Evolutionary conservation across 2,329 filamentous ascomycete species (phyloP), one percentile per base, ranked within the genome.

Genomic region (Emergomyces pasteurianus): DNA sequence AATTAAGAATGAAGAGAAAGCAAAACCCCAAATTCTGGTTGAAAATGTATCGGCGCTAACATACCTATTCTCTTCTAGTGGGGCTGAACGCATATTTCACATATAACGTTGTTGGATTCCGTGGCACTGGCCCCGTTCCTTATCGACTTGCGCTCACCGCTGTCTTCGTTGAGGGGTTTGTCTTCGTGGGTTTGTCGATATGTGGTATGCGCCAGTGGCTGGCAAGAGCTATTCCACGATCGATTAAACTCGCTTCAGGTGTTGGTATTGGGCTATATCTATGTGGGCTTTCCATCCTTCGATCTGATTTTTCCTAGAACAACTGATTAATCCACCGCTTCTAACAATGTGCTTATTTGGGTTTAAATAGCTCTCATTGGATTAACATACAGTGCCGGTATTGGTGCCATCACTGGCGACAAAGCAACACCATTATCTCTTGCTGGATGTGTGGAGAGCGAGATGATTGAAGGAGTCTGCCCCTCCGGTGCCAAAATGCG

Each of bases 21-120:
- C 36, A 28, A 0, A 61, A 59, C 65, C 47, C 31, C 31, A 31
- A 34, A 36, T 10, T 50, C 18, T 50, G 26, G 14, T 31, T 31
- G 26, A 28, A 50, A 16, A 50, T 50, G 28, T 50, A 50, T 31
- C 28, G 18, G 40, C 23, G 10, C 21, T 8, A 61, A 65, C 56
- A 52, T n/a, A n/a, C 18, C 18, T 50, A 18, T 16, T 40, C 1
- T 23, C 26, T 64, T 2, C 38, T 50, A 87, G 84, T 90, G 87
- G 87, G 90, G 31, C 74, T 95, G 60, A 95, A 95, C 70, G 90
- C 90, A 21, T 95, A 95, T 73, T 95, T 95, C 70, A 83, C 90
- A 31, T 95, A 88, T 71, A 88, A 84, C 0, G 86, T 90, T 52
- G 90, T 95, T 61, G 90, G 90, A 3, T 84, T 79, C 68, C 86